Evolutionary conservation across 2,329 filamentous ascomycete genomes (phyloP).

Genomic region (Chaetomiaceae sp.): DNA sequence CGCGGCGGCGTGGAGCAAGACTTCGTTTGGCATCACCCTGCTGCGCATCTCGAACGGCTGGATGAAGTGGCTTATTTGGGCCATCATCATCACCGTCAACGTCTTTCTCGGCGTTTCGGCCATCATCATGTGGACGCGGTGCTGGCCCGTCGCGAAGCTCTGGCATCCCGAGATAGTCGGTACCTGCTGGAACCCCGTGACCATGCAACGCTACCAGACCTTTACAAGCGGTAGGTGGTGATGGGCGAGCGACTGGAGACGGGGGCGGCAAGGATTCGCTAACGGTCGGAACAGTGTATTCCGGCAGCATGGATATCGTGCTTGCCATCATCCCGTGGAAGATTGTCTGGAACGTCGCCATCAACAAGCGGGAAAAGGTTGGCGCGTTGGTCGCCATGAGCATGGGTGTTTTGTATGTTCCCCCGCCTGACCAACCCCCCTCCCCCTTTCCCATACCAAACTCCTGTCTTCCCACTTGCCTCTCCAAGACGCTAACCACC

Average conservation of each 20-base stretch:
- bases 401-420: constrained; percentile 29
- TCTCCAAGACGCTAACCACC: background rate
- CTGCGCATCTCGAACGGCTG: constrained; percentile 29
- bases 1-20: constrained; percentile 31
- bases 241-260: too few species aligned
- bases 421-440: too few species aligned
- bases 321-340: constrained; percentile 30
- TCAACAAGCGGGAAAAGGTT: constrained; percentile 30
- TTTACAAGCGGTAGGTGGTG: background rate
- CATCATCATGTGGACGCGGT: constrained; percentile 17
- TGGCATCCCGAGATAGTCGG: constrained; percentile 15
- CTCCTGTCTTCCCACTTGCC: background rate
- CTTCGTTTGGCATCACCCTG: constrained; percentile 35
- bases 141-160: constrained; percentile 12
- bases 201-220: background rate
- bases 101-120: constrained; percentile 11
- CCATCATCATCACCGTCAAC: constrained; percentile 30
- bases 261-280: background rate
- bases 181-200: background rate
- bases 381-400: constrained; percentile 33
- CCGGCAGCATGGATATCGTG: constrained; percentile 28
- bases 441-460: background rate
- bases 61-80: constrained; percentile 29
- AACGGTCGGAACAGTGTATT: constrained; percentile 22
- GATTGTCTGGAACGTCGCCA: constrained; percentile 30